Conservation (phyloP, 2,329 filamentous ascomycete genomes). For the Sporothrix humicola region DNA sequence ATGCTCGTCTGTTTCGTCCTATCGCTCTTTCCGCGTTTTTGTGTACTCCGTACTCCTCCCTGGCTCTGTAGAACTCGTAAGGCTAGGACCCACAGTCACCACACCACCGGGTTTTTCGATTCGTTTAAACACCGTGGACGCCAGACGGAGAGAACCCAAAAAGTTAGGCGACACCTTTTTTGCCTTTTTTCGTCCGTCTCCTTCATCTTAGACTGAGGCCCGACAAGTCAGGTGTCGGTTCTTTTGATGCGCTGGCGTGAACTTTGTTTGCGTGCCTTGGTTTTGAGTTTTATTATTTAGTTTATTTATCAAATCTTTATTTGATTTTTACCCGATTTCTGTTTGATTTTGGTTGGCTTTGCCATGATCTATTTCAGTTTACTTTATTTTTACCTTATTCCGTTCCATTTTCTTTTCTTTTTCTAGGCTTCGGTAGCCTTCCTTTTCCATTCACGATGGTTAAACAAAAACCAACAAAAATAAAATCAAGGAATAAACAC, state of each 20-base stretch:
- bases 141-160: background rate
- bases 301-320: background rate
- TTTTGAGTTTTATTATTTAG: background rate
- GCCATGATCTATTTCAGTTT: background rate
- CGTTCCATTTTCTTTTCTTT: background rate
- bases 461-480: background rate
- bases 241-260: background rate
- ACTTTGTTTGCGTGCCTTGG: no score
- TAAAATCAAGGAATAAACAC: background rate
- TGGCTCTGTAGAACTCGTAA: background rate
- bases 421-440: background rate
- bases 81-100: background rate
- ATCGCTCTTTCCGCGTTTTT: background rate
- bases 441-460: no score
- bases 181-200: background rate
- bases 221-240: background rate
- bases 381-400: background rate
- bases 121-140: background rate
- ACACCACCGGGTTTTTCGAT: background rate
- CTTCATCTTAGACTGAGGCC: constrained; percentile 11
- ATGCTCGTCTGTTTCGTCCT: constrained; percentile 11
- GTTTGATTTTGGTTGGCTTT: background rate
- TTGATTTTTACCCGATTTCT: background rate
- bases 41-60: no score
- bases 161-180: constrained; percentile 20